phyloP scores from a whole-genome alignment of 768 basidiomycete species.

The Tremella yokohamensis region DNA sequence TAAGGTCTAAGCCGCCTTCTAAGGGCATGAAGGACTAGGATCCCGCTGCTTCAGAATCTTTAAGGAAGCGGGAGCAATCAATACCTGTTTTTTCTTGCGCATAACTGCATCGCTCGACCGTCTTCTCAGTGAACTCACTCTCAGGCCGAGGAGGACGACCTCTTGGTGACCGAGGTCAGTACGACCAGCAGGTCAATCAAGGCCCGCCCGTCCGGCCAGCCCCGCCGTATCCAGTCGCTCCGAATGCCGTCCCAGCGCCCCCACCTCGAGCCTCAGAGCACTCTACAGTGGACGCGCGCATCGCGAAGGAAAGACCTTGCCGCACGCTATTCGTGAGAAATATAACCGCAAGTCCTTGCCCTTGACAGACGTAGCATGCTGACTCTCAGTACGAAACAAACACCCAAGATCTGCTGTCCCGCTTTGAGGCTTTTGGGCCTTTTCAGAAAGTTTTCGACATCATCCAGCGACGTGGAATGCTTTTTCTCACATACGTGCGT shows the following conservation, averaged over 20 bases:
- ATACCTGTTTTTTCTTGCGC: no score
- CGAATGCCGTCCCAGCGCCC: no score
- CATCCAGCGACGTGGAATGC: conserved; percentile 92
- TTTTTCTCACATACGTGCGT: conserved; percentile 97
- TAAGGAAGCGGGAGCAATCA: no score
- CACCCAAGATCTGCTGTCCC: conserved; percentile 67
- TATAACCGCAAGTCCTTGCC: conserved; percentile 77
- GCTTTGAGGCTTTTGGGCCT: conserved; percentile 89
- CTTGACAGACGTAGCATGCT: not conserved
- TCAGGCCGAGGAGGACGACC: not conserved
- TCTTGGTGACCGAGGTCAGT: not conserved
- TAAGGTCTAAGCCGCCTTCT: no score
- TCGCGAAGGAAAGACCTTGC: conserved; percentile 74
- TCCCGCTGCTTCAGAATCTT: no score
- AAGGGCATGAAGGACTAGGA: no score
- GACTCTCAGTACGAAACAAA: conserved; percentile 50
- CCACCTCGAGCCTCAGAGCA: no score
- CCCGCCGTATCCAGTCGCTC: no score
- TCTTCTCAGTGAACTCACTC: not conserved
- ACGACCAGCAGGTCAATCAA: no score
- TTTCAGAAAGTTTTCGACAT: conserved; percentile 97
- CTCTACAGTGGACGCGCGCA: not conserved
- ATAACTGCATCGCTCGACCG: no score
- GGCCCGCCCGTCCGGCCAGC: no score
- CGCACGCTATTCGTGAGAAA: conserved; percentile 95